Percentiles rank a stretch among this genome's conserved stretches.
phyloP scores from a whole-genome alignment of 1,284 basidiomycete species.

The Porogramme epimiltina region DNA sequence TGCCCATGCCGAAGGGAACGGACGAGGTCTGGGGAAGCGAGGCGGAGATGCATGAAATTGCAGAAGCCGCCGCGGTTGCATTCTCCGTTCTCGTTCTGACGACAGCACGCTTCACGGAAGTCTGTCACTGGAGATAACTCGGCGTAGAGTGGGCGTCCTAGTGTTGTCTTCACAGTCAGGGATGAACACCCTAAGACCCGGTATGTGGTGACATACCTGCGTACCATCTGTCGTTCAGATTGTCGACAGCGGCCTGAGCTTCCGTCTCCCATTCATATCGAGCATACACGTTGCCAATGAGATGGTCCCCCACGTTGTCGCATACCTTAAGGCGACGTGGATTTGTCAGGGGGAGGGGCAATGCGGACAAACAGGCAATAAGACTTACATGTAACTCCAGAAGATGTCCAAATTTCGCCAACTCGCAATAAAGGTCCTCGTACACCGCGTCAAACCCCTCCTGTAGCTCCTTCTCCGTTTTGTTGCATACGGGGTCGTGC shows the following conservation, averaged over 20 bases:
- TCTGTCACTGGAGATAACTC: conserved; percentile 98
- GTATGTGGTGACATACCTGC: conserved; percentile 64
- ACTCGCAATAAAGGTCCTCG: conserved; percentile 91
- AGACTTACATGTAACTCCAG: conserved; percentile 90
- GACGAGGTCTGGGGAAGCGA: conserved; percentile 83
- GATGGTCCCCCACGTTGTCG: conserved; percentile 98
- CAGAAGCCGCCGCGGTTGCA: conserved; percentile 97
- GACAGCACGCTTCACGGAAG: conserved; percentile 98
- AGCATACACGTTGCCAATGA: conserved; percentile 99
- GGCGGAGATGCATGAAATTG: conserved; percentile 98
- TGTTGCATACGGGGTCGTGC: conserved; percentile 86
- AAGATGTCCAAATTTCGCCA: conserved; percentile 94
- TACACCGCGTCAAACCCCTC: conserved; percentile 97
- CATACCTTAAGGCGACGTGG: conserved; percentile 69
- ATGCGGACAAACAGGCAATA: background rate
- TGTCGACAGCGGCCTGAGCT: conserved; percentile 91
- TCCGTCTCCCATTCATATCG: conserved; percentile 99
- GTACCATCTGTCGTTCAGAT: conserved; percentile 97
- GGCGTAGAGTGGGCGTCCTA: conserved; percentile 95
- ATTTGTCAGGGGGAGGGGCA: conserved; percentile 2
- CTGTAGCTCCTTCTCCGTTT: conserved; percentile 87
- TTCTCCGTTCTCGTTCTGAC: conserved; percentile 97
- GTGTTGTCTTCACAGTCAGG: background rate
- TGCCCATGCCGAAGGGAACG: conserved; percentile 82
- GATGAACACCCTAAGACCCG: background rate